Base-by-base conservation (phyloP, 2,329 filamentous ascomycete genomes). In the Gyromitra esculenta region DNA sequence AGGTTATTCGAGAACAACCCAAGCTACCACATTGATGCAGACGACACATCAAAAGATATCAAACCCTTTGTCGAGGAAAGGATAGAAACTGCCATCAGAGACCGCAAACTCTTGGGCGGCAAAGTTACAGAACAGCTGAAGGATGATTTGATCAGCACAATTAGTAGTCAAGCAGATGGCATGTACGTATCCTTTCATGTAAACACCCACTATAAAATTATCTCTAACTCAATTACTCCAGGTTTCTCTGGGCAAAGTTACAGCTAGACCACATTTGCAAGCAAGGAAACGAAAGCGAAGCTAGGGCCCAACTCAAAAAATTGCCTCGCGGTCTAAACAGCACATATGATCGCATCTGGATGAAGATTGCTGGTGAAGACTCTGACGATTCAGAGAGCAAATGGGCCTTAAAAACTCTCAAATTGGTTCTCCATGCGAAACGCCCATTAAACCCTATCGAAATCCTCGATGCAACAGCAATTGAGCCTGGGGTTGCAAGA, bases 251-350 rank as follows among this genome's bases (percentile, higher is more conserved):
- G 66, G 66, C 43, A 1, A 60, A 41, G 2, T 31, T 60, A 1
- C 66, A 70, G 8, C 31, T 70, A 8, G 54, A 70, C 11, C 11
- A 70, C 18, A 62, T 70, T n/a, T 70, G 56, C 13, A 62, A 62
- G 1, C 66, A 70, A n/a, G 66, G 54, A 39, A 70, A 70, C 18
- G 54, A 70, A n/a, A 6, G 8, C 3, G 18, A 70, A 41, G 56
- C 62, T 4, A 62, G 43, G 13, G 6, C n/a, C 4, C 66, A 70
- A 15, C 66, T 70, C 1, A 50, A 8, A n/a, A 70, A 39, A 3
- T 11, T 60, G 15, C 56, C 66, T 11, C 66, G 66, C 9, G 41
- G 43, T 25, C 11, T 70, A 3, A 21, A 50, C 2, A 31, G 7
- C 11, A 70, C 56, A 5, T 70, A 62, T n/a, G 41, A 41, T 0